Base-by-base conservation (phyloP, 495 filamentous ascomycete genomes). In the Chaetomium tenue region DNA sequence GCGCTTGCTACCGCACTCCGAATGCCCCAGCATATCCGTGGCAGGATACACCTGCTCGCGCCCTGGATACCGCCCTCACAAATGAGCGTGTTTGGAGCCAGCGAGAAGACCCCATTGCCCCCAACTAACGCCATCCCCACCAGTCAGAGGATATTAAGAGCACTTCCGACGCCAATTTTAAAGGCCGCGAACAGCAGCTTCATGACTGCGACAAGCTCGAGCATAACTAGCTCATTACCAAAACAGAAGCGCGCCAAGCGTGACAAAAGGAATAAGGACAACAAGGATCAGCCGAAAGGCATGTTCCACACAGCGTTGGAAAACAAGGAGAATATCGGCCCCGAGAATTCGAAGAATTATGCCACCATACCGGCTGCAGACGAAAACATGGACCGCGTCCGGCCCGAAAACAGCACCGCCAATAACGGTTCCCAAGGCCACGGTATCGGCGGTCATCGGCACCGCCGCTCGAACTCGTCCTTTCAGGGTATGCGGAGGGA, bases 31-130 rank as follows among this genome's bases (percentile, higher is more conserved):
- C 91, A 97, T 73, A 94, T 99, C 66, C 88, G 93, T 18, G 93
- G 95, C 28, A 89, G 91, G 39, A 93, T 99, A 26, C 94, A 99
- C 76, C 86, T 99, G 11, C 82, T 99, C 15, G 93, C 94, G 2
- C 94, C 94, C 0, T 99, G 94, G 95, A 98, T 99, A 47, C 94
- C 94, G 2, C 94, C 94, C 0, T 96, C 91, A n/a, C 94, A 99
- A 70, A 89, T 98, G 81, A 92, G 87, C 42, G 88, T 86, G 39
- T 87, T 95, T 55, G 80, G 92, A 33, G 82, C 88, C n/a, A 72
- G 70, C 30, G 85, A 89, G 20, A 86, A 90, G 65, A 86, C 88
- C 13, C 74, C 74, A 2, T 78, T 89, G 12, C 86, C 89, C 0
- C 92, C 91, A 0, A 87, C 84, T 1, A 92, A 89, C 68, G 89